Evolutionary conservation across 345 rosid species (phyloP).

Genomic region (Raphanus raphanistrum): DNA sequence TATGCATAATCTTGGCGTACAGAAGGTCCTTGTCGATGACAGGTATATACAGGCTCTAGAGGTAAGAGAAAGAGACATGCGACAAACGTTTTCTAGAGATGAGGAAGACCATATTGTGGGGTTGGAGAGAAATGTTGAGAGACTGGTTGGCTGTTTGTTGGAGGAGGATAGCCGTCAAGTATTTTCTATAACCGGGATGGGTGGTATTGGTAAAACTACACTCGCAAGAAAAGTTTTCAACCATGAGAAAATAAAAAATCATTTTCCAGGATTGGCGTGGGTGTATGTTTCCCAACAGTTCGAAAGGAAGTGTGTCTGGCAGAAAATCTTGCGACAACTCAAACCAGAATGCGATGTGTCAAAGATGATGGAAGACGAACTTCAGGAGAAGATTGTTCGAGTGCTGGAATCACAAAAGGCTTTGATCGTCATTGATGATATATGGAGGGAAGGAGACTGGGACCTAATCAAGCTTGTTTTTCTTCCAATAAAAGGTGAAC

Average conservation of each 20-base stretch:
- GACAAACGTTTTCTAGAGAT: constrained; percentile 28
- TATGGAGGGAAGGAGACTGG: too few species aligned
- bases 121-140: constrained; percentile 22
- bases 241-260: background rate
- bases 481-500: constrained; percentile 5
- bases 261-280: constrained; percentile 40
- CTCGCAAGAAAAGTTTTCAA: constrained; percentile 39
- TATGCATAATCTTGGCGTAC: background rate
- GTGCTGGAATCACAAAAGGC: too few species aligned
- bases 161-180: background rate
- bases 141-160: constrained; percentile 30
- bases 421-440: too few species aligned
- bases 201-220: constrained; percentile 29
- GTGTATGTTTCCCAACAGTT: constrained; percentile 10
- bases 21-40: too few species aligned
- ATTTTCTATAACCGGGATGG: background rate
- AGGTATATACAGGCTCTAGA: background rate
- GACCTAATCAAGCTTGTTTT: too few species aligned
- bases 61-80: constrained; percentile 8
- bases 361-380: too few species aligned
- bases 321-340: constrained; percentile 30
- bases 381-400: too few species aligned
- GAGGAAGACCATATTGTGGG: constrained; percentile 42
- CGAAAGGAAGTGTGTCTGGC: constrained; percentile 40
- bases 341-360: constrained; percentile 14